Evolutionary conservation across 1,284 basidiomycete genomes (phyloP).

Genomic region (Exobasidium rhododendri): DNA sequence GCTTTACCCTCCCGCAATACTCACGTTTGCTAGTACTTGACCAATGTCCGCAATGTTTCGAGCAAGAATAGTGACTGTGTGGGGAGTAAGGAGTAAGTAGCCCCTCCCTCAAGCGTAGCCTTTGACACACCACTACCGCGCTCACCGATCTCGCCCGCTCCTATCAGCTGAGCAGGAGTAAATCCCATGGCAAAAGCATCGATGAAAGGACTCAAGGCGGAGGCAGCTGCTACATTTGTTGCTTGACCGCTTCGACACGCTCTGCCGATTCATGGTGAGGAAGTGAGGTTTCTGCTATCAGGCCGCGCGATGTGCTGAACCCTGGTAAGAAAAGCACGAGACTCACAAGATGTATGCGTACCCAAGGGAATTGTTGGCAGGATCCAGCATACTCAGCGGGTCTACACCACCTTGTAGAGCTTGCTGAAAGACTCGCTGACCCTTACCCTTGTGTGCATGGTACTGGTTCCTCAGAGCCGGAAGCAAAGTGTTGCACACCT

Average conservation of each 20-base stretch:
- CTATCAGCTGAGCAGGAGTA: background rate
- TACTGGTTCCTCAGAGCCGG: background rate
- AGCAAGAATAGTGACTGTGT: background rate
- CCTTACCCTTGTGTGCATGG: constrained; percentile 6
- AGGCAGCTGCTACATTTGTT: background rate
- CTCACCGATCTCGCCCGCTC: constrained; percentile 10
- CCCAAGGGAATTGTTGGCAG: background rate
- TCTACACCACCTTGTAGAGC: constrained; percentile 8
- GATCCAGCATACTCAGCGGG: constrained; percentile 8
- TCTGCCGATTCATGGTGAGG: background rate
- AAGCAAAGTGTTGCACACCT: background rate
- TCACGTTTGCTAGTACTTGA: background rate
- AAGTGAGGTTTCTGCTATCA: background rate
- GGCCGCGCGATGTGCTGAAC: background rate
- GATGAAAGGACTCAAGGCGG: background rate
- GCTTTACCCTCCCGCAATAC: background rate
- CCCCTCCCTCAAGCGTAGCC: no score
- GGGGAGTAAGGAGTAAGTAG: no score
- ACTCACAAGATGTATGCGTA: constrained; percentile 7
- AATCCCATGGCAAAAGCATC: background rate
- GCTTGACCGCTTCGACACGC: background rate
- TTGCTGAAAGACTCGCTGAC: background rate
- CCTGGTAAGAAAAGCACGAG: background rate
- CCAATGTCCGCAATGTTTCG: background rate
- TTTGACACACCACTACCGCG: no score